phyloP scores from a whole-genome alignment of 306 rosid species.

The Canavalia ensiformis region DNA sequence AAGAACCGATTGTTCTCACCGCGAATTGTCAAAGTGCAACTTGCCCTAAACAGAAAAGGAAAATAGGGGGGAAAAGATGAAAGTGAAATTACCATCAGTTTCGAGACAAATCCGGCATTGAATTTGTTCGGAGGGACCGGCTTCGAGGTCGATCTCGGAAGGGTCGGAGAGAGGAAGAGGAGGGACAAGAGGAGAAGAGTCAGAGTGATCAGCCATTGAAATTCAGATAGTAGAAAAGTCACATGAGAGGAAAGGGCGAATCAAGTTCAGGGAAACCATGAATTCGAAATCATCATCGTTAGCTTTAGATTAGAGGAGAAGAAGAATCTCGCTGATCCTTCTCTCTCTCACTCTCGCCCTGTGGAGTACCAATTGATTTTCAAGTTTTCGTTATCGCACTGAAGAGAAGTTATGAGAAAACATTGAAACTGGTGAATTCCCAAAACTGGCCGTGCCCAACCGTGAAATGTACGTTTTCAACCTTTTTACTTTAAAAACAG shows the following conservation, averaged over 20 bases:
- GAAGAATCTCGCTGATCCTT: conserved; percentile 39
- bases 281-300: conserved; percentile 35
- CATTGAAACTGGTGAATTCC: conserved; percentile 18
- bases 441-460: conserved; percentile 12
- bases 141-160: conserved; percentile 94
- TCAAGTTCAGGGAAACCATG: conserved; percentile 25
- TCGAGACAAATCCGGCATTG: conserved; percentile 99
- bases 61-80: not conserved
- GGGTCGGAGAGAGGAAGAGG: conserved; percentile 69
- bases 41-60: conserved; percentile 43
- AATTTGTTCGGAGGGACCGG: conserved; percentile 94
- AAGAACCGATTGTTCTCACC: not conserved
- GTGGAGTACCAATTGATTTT: conserved; percentile 12
- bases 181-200: conserved; percentile 80
- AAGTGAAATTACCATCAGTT: conserved; percentile 76
- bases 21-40: conserved; percentile 4
- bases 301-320: conserved; percentile 25
- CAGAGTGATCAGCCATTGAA: conserved; percentile 83
- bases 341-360: conserved; percentile 31
- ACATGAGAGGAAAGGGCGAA: not conserved
- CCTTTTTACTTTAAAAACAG: too few species aligned
- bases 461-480: too few species aligned
- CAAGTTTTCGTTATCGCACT: conserved; percentile 22
- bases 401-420: not conserved
- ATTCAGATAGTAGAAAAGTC: conserved; percentile 27